These are phyloP conservation scores for Podila verticillata DNA, from an alignment of 192 early-diverging fungal species.

Conservation along the genomic window DNA sequence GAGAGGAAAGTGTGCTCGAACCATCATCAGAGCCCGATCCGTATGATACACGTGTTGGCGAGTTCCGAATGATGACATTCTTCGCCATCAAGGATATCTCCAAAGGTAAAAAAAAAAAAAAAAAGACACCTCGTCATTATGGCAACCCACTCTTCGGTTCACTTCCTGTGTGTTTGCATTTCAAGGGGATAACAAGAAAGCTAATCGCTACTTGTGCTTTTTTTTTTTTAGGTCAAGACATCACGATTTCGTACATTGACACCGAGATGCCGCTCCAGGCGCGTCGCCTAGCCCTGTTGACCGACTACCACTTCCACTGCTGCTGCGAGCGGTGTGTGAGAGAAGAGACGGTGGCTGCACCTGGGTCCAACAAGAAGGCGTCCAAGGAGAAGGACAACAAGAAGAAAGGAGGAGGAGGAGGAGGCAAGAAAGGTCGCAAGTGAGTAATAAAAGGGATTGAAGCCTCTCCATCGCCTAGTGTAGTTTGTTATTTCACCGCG, in stretches of 20 bases:
- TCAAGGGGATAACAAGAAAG: too few relatives aligned
- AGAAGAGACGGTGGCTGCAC: slow-evolving; percentile 30
- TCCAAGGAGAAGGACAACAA: slow-evolving; percentile 10
- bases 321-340: slow-evolving; percentile 62
- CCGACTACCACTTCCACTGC: slow-evolving; percentile 75
- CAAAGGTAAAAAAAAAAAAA: slow-evolving; percentile 23
- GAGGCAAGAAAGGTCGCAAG: too few relatives aligned
- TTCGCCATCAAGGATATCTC: slow-evolving; percentile 29
- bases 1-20: slow-evolving; percentile 10
- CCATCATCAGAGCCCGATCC: slow-evolving; percentile 9
- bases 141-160: too few relatives aligned
- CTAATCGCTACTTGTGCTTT: slow-evolving; percentile 6
- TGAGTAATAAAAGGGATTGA: too few relatives aligned
- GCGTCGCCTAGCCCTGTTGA: slow-evolving; percentile 58
- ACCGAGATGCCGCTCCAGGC: slow-evolving; percentile 64
- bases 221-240: slow-evolving; percentile 50
- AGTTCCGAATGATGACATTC: slow-evolving; percentile 50
- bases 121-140: not conserved
- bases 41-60: slow-evolving; percentile 6
- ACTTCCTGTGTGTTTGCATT: not conserved
- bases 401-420: not conserved
- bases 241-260: slow-evolving; percentile 78
- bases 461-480: too few relatives aligned
- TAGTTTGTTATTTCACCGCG: too few relatives aligned
- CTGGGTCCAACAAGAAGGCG: not conserved